A percentile compares a stretch with the other conserved stretches of the same genome.
These are phyloP conservation scores for Jaminaea rosea DNA, from an alignment of 1,284 basidiomycete species.

Conservation along the genomic window DNA sequence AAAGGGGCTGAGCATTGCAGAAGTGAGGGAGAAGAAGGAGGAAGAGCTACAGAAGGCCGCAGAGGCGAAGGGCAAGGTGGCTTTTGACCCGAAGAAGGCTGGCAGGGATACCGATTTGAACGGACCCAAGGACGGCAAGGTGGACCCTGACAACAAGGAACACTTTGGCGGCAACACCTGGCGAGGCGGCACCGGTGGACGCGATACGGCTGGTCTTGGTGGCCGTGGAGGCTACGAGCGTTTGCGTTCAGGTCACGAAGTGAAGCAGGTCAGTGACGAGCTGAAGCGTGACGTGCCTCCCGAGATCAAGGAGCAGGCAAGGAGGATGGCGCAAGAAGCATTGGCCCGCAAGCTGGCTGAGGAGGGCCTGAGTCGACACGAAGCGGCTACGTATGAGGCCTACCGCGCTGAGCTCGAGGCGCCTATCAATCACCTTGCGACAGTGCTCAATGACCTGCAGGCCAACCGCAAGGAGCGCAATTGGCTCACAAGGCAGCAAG, in stretches of 20 bases:
- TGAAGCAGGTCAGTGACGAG: constrained; percentile 42
- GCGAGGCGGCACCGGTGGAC: constrained; percentile 47
- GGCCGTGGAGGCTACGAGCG: constrained; percentile 43
- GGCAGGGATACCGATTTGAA: constrained; percentile 28
- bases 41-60: constrained; percentile 9
- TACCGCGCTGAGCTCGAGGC: constrained; percentile 36
- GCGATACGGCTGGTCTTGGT: constrained; percentile 47
- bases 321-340: constrained; percentile 47
- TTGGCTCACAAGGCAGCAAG: constrained; percentile 47
- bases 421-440: constrained; percentile 36
- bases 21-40: constrained; percentile 21
- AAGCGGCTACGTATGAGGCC: constrained; percentile 35
- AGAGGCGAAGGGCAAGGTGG: constrained; percentile 3
- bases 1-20: constrained; percentile 31
- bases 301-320: constrained; percentile 44
- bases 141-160: constrained; percentile 38
- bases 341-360: constrained; percentile 42
- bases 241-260: constrained; percentile 40
- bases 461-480: constrained; percentile 46
- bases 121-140: constrained; percentile 46
- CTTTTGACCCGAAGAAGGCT: constrained; percentile 13
- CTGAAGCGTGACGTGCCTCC: constrained; percentile 46
- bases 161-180: constrained; percentile 48
- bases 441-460: constrained; percentile 43
- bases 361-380: constrained; percentile 43